Evolutionary conservation across 257 asterid genomes (phyloP), one percentile per base, ranked within the genome.

Genomic region (Cinchona pubescens): DNA sequence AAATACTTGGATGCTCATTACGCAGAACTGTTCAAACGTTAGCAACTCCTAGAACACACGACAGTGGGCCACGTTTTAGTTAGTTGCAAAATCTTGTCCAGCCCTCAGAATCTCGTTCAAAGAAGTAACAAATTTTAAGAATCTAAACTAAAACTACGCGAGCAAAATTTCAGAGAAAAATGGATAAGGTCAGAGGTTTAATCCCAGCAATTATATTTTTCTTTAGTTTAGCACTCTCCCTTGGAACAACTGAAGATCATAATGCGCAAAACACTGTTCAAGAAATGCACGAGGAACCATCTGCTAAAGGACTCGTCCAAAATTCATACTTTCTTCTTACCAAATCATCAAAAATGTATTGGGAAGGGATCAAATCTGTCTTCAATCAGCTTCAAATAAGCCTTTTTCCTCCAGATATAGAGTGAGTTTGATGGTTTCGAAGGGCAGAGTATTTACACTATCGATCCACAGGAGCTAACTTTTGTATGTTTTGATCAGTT

Each of bases 401-500:
- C 27, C 40, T 21, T 46, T 42, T 37, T 12, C 66, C 51, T 12
- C 75, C 75, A 71, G 75, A 71, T 53, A 14, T 71, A 21, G 75
- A 71, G 75, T 71, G 58, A 71, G 75, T 71, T 49, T 4, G n/a
- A 14, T 32, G 42, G 19, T 66, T 66, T n/a, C 7, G 15, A 16
- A 42, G 29, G 21, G 55, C 55, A 5, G 5, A 7, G 19, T 2
- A 40, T 37, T 29, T 60, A 27, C 3, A 16, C 7, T 30, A 73
- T 25, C 42, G 43, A n/a, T 42, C 18, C 2, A 14, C 45, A 55
- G 25, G 37, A 38, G 12, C 42, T 48, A 7, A 65, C 46, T 16
- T 64, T 23, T 46, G 12, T 30, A 35, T n/a, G 34, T 29, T 30
- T 9, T 35, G 37, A 69, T 5, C 69, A 82, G 85, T 78, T 82